These are phyloP conservation scores for Mortierella sp. DNA, from an alignment of 371 early-diverging fungal species.

Conservation along the genomic window DNA sequence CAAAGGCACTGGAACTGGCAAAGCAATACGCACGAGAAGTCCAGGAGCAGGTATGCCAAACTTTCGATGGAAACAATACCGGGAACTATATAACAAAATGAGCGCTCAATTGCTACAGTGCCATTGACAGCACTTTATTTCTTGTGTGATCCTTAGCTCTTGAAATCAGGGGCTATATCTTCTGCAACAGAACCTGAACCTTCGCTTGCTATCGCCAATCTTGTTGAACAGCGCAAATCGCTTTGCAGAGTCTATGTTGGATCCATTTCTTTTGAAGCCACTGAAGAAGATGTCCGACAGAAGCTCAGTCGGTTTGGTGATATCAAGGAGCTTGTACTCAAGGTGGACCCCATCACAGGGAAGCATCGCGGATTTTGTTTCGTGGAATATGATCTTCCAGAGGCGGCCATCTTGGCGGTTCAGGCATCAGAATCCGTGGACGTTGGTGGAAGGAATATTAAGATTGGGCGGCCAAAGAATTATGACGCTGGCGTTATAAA, in stretches of 20 bases:
- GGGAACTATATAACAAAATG: background rate
- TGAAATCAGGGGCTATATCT: constrained; percentile 29
- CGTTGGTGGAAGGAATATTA: constrained; percentile 73
- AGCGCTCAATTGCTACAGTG: background rate
- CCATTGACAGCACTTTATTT: background rate
- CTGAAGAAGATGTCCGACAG: constrained; percentile 77
- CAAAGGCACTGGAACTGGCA: constrained; percentile 37
- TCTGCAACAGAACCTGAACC: constrained; percentile 46
- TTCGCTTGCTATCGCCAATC: constrained; percentile 42
- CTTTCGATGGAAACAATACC: background rate
- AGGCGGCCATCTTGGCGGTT: constrained; percentile 81
- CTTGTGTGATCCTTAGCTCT: constrained; percentile 18
- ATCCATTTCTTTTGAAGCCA: constrained; percentile 83
- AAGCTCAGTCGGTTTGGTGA: constrained; percentile 82
- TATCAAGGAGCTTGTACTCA: constrained; percentile 79
- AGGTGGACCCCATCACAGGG: constrained; percentile 75
- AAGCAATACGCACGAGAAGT: constrained; percentile 42
- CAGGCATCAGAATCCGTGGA: constrained; percentile 64
- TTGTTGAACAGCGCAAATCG: constrained; percentile 54
- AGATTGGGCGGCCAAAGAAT: constrained; percentile 78
- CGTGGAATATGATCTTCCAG: constrained; percentile 87
- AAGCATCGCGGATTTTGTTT: constrained; percentile 91
- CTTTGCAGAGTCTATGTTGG: constrained; percentile 87
- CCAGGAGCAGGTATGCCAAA: constrained; percentile 43
- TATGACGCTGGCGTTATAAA: constrained; percentile 59